Evolutionary conservation across 345 rosid genomes (phyloP).

Genomic region (Syzygium aromaticum): DNA sequence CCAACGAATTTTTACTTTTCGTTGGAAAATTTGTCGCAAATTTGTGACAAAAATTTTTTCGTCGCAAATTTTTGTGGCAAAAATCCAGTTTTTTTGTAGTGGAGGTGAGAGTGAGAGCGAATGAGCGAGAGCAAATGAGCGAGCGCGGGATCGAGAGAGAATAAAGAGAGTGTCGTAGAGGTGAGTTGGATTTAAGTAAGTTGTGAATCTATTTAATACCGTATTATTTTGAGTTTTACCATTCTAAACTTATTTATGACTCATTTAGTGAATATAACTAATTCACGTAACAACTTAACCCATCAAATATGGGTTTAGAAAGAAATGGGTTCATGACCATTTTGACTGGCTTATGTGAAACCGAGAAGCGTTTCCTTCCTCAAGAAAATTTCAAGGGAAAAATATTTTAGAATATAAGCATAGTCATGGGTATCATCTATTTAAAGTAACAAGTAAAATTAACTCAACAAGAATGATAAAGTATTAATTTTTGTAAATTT

Average conservation of each 20-base stretch:
- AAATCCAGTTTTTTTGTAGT: no score
- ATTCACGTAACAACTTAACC: not conserved
- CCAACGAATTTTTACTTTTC: no score
- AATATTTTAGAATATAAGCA: not conserved
- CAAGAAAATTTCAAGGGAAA: not conserved
- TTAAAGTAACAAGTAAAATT: not conserved
- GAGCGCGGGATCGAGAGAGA: no score
- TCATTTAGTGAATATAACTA: not conserved
- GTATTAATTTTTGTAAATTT: not conserved
- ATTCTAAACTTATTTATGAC: not conserved
- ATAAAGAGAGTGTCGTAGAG: not conserved
- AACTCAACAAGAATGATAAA: not conserved
- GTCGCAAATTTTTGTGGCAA: no score
- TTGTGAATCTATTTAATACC: not conserved
- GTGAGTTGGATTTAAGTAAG: no score
- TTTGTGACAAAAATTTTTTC: no score
- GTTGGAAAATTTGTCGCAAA: no score
- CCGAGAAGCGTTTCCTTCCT: not conserved
- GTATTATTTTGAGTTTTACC: not conserved
- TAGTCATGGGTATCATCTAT: not conserved
- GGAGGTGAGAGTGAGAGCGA: no score
- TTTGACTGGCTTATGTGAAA: not conserved
- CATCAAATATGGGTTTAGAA: not conserved
- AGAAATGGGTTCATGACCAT: not conserved
- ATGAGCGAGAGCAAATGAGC: fast-evolving